Evolutionary conservation across 1,284 basidiomycete species (phyloP).

Genomic region (Puccinia horiana): DNA sequence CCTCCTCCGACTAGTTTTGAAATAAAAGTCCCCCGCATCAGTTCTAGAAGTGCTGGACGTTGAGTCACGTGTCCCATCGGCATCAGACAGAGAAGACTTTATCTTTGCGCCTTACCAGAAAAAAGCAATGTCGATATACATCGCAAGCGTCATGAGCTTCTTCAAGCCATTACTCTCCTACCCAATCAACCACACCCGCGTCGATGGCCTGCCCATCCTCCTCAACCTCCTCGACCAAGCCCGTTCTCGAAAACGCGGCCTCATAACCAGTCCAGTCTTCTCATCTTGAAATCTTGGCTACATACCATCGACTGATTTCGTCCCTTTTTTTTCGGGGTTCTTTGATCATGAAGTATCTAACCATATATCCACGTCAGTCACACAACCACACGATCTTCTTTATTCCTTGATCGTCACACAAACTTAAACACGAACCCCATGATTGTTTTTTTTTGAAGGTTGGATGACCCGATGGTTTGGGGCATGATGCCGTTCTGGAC

Average conservation of each 20-base stretch:
- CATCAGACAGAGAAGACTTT: too few species aligned
- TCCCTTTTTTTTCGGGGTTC: not conserved
- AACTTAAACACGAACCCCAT: not conserved
- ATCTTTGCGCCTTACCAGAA: not conserved
- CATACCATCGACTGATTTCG: not conserved
- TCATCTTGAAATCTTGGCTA: not conserved
- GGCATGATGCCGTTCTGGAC: constrained; percentile 68
- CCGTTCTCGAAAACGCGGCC: not conserved
- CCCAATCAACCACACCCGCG: constrained; percentile 11
- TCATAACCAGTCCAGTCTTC: constrained; percentile 19
- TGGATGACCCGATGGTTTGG: constrained; percentile 70
- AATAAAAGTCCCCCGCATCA: too few species aligned
- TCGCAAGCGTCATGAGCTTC: constrained; percentile 37
- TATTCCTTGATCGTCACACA: too few species aligned
- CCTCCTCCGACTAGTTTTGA: too few species aligned
- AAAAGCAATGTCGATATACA: constrained; percentile 29
- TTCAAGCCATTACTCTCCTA: constrained; percentile 40
- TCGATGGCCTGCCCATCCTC: constrained; percentile 30
- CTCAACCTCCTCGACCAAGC: not conserved
- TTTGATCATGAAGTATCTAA: constrained; percentile 13
- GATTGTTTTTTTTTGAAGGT: constrained; percentile 41
- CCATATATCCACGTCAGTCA: constrained; percentile 45
- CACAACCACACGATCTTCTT: too few species aligned
- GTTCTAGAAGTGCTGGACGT: too few species aligned
- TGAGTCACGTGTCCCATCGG: too few species aligned